Base-by-base conservation (phyloP, 768 basidiomycete genomes). In the Agaricus blazei region DNA sequence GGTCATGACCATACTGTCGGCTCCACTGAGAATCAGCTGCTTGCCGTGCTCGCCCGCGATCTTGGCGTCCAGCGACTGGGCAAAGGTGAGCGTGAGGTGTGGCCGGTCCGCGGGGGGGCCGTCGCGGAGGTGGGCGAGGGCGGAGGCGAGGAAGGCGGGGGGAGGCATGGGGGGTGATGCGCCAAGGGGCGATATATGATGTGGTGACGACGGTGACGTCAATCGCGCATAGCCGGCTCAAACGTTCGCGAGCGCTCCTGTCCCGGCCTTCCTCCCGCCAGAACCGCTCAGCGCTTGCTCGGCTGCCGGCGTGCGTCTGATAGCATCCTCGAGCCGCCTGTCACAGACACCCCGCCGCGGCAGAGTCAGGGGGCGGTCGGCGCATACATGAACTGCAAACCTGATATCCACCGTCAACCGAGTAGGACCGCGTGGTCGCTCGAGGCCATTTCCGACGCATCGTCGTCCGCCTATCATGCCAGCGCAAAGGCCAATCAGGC, bases 1-100 rank as follows among this genome's bases (percentile, higher is more conserved):
- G 9, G 96, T 98, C 88, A 99, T 92, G 41, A 81, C 60, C 85
- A 95, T 87, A 68, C 89, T 93, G 63, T 97, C 90, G 45, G 75
- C 70, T 6, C 96, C 91, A 61, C 92, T 94, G 38, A 99, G 74
- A 29, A 80, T 78, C 36, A 99, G 80, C 71, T 94, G 93, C 53
- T 71, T 74, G 9, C 92, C 86, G 7, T 75, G 73, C 4, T 70
- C 70, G 2, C 90, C 93, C 0, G 93, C 92, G 53, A 98, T 97
- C 68, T 93, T 81, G 27, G 84, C 90, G 70, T 99, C 90, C 51
- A 90, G 70, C 2, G 90, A 92, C 65, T 93, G 90, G 2, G 90
- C 91, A 64, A 90, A 93, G 2, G 90, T 90, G 19, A 93, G 72
- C 0, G 90, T 92, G n/a, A 93, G 82, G 50, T 73, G 74, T 0